Base-by-base conservation (phyloP, 371 early-diverging fungal species). In the Entomophthora muscae region DNA sequence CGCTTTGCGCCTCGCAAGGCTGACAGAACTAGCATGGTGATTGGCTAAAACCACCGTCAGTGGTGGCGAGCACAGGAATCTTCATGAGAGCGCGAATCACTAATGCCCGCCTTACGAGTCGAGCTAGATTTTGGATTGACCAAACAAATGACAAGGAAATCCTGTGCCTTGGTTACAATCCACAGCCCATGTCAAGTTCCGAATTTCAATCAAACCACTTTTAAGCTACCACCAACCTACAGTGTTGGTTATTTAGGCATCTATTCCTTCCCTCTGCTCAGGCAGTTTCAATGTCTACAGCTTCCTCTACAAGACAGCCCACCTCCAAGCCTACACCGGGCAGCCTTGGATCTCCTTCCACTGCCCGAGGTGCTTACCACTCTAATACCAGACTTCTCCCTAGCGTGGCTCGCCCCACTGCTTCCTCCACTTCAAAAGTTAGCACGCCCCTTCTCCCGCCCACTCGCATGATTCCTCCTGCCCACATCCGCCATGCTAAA, bases 401-500 rank as follows among this genome's bases (percentile, higher is more conserved):
- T 17, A 42, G 17, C 42, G 42, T 42, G 42, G 42, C 42, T 10
- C 42, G 42, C 17, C 42, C 42, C 42, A 42, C 42, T 42, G 42
- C 42, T 17, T 42, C 42, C 17, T 42, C 61, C 3, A 22, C 33
- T 51, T 32, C 61, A 17, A 61, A 61, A 26, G 61, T 22, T 12
- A 61, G 52, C 27, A 61, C 52, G 30, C 61, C 61, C 31, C 42
- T 61, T 13, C 42, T 61, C 12, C 33, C n/a, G 33, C 61, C 61
- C 23, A 61, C 32, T 31, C 61, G 42, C 21, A 26, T 42, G n/a
- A 32, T 61, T 31, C 61, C 32, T 32, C 61, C 31, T 3, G 61
- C 61, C 10, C 61, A 33, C 42, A 61, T 61, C 30, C 32, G 42
- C 3, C 61, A 61, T 61, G 33, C 31, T 13, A 61, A 61, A 61